phyloP scores from a whole-genome alignment of 306 rosid species.

The Lathyrus oleraceus region DNA sequence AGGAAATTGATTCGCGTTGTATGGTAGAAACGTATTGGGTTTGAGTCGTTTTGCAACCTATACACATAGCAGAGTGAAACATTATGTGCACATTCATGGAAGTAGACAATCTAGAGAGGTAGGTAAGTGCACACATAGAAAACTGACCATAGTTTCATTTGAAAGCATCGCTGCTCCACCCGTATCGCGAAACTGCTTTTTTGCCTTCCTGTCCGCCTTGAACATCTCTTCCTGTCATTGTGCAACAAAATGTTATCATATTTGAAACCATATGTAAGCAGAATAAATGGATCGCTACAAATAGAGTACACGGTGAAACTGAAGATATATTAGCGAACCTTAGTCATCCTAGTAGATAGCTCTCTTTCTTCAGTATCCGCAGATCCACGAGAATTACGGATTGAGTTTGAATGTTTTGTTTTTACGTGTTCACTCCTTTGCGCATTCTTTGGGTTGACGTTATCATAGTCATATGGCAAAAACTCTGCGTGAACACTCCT shows the following conservation, averaged over 20 bases:
- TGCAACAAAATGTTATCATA: slow-evolving; percentile 27
- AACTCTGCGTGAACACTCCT: slow-evolving; percentile 53
- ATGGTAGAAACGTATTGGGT: slow-evolving; percentile 51
- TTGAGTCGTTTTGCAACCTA: slow-evolving; percentile 63
- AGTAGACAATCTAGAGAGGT: background rate
- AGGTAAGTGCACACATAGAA: slow-evolving; percentile 31
- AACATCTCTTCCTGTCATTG: slow-evolving; percentile 55
- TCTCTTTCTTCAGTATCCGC: slow-evolving; percentile 58
- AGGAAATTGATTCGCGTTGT: slow-evolving; percentile 43
- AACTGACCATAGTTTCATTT: slow-evolving; percentile 69
- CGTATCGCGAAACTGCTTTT: slow-evolving; percentile 43
- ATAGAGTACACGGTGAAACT: slow-evolving; percentile 18
- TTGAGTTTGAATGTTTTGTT: slow-evolving; percentile 53
- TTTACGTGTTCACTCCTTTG: slow-evolving; percentile 56
- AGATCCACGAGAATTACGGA: slow-evolving; percentile 38
- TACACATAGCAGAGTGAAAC: slow-evolving; percentile 33
- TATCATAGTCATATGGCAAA: slow-evolving; percentile 43
- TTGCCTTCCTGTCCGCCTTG: slow-evolving; percentile 47
- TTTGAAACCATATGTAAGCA: slow-evolving; percentile 28
- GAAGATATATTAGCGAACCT: slow-evolving; percentile 46
- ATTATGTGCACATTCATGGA: slow-evolving; percentile 16
- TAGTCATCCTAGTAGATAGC: slow-evolving; percentile 38
- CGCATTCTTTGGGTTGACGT: slow-evolving; percentile 42
- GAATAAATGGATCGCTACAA: background rate
- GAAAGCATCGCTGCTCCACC: slow-evolving; percentile 56